Base-by-base conservation (phyloP, 2,329 filamentous ascomycete genomes). In the Ilyonectria mors-panacis region DNA sequence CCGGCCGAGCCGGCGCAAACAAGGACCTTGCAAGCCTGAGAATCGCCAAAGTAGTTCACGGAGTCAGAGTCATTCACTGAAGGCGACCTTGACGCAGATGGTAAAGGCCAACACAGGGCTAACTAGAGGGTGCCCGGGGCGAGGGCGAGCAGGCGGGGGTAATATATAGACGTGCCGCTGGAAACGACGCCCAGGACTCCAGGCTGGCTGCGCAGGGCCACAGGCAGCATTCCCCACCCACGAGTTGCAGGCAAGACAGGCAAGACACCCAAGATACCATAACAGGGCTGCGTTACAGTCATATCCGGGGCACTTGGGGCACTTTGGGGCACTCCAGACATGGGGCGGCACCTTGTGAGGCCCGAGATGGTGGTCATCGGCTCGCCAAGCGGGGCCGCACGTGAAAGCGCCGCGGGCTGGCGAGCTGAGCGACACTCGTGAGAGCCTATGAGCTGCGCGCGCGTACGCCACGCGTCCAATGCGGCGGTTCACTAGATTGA, bases 341-440 rank as follows among this genome's bases (percentile, higher is more conserved):
- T 33, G 28, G 48, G 26, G 26, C 15, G 28, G 56, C 60, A 47
- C 71, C 72, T 71, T 67, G 68, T 71, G 72, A 73, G 62, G 62
- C 47, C 59, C 19, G 39, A 55, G 65, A 64, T 68, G 72, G 71
- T 75, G 73, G 73, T 76, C 73, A 76, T 75, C 72, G 67, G 72
- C 65, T 61, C 68, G 62, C 53, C 15, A n/a, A 42, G 39, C 15
- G 15, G 39, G 15, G 26, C 64, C 63, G 66, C 74, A 76, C 74
- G 74, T 76, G 74, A 75, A 75, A 72, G 54, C 37, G 57, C 57
- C 26, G 50, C 8, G 30, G 30, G 30, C 30, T 9, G 30, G 30
- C 8, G 30, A 12, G 30, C 30, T 9, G 8, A 12, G 30, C 8
- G 10, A 12, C 2, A 12, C 30, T 12, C 8, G 30, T 7, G 30